These are phyloP conservation scores for Pseudogymnoascus sp. DNA, from an alignment of 2,329 filamentous ascomycete species.

Conservation along the genomic window DNA sequence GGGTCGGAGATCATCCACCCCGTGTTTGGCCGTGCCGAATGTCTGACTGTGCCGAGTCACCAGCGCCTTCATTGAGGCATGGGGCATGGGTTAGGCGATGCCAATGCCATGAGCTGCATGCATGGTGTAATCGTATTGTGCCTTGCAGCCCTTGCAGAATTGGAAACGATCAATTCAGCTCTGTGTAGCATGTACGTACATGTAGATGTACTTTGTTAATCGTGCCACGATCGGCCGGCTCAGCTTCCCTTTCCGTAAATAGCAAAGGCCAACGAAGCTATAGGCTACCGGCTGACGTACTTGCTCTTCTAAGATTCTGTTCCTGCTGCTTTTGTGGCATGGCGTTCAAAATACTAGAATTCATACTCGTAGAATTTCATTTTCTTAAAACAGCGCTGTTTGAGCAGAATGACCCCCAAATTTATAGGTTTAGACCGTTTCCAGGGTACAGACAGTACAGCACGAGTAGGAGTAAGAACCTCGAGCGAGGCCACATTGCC, in stretches of 20 bases:
- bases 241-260: too few relatives aligned
- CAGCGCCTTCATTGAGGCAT: background rate
- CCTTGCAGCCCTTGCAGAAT: background rate
- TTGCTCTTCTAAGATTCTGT: background rate
- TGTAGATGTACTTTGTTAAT: background rate
- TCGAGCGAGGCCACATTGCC: background rate
- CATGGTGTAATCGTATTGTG: background rate
- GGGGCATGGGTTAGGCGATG: background rate
- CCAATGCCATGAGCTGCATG: background rate
- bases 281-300: background rate
- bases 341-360: background rate
- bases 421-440: background rate
- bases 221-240: background rate
- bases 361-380: background rate
- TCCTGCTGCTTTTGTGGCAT: background rate
- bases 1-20: slow-evolving; percentile 3
- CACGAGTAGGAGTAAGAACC: background rate
- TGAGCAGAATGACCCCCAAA: background rate
- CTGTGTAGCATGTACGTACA: background rate
- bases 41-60: background rate
- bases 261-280: too few relatives aligned
- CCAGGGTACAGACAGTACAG: background rate
- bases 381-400: background rate
- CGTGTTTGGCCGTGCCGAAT: background rate
- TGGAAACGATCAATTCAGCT: background rate